A percentile compares a stretch with the other conserved stretches of the same genome.
Conservation (phyloP, 2,329 filamentous ascomycete species). For the Trematosphaeria pertusa region DNA sequence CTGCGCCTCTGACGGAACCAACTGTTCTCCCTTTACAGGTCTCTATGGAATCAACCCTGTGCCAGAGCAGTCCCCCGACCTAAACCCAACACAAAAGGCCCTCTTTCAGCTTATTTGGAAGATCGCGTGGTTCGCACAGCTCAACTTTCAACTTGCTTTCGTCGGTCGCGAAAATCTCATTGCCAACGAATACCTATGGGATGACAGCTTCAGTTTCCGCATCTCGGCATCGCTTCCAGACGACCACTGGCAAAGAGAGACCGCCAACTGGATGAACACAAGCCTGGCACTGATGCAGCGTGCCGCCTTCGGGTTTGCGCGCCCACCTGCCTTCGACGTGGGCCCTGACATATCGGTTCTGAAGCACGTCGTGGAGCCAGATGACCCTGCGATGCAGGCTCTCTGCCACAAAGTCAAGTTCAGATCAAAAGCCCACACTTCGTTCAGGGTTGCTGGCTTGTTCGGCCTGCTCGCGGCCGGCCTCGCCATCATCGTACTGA, state of each 20-base stretch:
- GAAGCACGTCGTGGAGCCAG: conserved; percentile 5
- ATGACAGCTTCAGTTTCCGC: conserved; percentile 10
- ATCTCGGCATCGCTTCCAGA: conserved; percentile 12
- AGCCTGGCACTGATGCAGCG: conserved; percentile 17
- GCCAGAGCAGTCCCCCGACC: not conserved
- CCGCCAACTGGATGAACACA: conserved; percentile 17
- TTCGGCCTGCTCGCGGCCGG: conserved; percentile 10
- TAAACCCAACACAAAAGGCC: conserved; percentile 12
- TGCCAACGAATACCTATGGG: conserved; percentile 22
- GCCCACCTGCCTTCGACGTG: conserved; percentile 12
- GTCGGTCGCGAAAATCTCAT: conserved; percentile 18
- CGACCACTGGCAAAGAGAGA: conserved; percentile 20
- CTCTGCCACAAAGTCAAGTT: conserved; percentile 17
- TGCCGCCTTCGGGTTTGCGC: conserved; percentile 3
- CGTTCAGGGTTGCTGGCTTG: conserved; percentile 11
- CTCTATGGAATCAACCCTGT: conserved; percentile 6
- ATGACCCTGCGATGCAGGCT: not conserved
- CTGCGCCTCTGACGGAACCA: conserved; percentile 8
- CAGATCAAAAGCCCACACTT: conserved; percentile 7
- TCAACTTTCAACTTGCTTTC: conserved; percentile 18
- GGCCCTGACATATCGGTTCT: conserved; percentile 6
- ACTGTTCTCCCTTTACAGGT: conserved; percentile 14
- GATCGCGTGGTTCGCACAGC: conserved; percentile 10
- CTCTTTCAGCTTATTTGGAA: conserved; percentile 17
- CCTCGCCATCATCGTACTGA: conserved; percentile 7